These are phyloP conservation scores for Stenogyne calaminthoides DNA, from an alignment of 305 asterid species.

Conservation along the genomic window DNA sequence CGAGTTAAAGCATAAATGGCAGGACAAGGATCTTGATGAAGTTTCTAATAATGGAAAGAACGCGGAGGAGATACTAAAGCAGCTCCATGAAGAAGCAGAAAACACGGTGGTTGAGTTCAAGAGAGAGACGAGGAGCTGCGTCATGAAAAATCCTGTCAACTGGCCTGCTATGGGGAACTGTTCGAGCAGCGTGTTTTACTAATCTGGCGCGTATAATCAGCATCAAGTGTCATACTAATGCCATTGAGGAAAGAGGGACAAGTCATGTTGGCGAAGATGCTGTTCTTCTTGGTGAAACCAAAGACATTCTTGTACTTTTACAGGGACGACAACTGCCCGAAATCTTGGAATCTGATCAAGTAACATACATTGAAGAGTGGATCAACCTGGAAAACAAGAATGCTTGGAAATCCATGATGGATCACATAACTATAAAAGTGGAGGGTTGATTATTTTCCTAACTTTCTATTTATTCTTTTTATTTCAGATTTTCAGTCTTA, in stretches of 20 bases:
- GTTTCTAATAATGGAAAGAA: neutral
- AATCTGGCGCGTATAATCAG: neutral
- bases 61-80: neutral
- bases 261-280: neutral
- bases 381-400: neutral
- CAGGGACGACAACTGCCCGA: neutral
- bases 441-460: neutral
- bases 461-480: too few relatives aligned
- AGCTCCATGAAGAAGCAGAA: too few relatives aligned
- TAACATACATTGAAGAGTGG: conserved; percentile 8
- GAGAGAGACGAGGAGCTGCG: neutral
- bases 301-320: neutral
- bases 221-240: conserved; percentile 2
- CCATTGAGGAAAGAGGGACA: conserved; percentile 15
- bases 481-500: too few relatives aligned
- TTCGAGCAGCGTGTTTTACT: neutral
- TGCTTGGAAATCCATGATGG: neutral
- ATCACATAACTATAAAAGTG: neutral
- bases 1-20: neutral
- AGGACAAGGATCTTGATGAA: neutral
- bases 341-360: neutral
- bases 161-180: conserved; percentile 1
- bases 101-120: neutral
- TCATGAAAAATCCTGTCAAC: conserved; percentile 19
- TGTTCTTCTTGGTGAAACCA: neutral